Evolutionary conservation across 2,329 filamentous ascomycete genomes (phyloP).

Genomic region (Stemphylium vesicarium): DNA sequence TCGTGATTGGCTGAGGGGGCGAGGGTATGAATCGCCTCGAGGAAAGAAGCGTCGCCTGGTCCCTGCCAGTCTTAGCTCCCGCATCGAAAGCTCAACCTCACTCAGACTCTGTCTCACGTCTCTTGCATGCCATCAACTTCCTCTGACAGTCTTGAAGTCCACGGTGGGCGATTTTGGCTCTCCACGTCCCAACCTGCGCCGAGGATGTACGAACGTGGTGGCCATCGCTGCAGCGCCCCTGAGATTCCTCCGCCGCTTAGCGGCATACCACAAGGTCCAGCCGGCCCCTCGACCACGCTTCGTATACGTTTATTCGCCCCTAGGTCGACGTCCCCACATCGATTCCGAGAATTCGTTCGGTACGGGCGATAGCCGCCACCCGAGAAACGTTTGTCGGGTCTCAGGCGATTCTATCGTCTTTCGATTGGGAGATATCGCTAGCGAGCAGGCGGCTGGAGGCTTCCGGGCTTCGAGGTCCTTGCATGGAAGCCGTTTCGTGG

Average conservation of each 20-base stretch:
- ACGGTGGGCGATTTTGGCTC: neutral
- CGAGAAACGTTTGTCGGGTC: neutral
- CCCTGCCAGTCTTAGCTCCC: slow-evolving; percentile 12
- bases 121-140: slow-evolving; percentile 2
- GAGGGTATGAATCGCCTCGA: slow-evolving; percentile 3
- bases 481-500: neutral
- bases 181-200: neutral
- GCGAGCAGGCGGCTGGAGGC: neutral
- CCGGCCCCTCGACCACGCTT: neutral
- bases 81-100: slow-evolving; percentile 6
- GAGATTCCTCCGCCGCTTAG: neutral
- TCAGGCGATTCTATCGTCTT: neutral
- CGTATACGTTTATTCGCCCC: neutral
- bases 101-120: neutral
- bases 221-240: neutral
- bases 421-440: neutral
- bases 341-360: neutral
- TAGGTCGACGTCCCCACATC: neutral
- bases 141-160: neutral
- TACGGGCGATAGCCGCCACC: neutral
- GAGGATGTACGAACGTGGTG: neutral
- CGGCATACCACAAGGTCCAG: neutral
- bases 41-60: slow-evolving; percentile 4
- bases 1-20: slow-evolving; percentile 14
- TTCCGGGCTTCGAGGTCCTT: neutral